These are phyloP conservation scores for Plectosphaerella plurivora DNA, from an alignment of 2,329 filamentous ascomycete species.

Conservation along the genomic window DNA sequence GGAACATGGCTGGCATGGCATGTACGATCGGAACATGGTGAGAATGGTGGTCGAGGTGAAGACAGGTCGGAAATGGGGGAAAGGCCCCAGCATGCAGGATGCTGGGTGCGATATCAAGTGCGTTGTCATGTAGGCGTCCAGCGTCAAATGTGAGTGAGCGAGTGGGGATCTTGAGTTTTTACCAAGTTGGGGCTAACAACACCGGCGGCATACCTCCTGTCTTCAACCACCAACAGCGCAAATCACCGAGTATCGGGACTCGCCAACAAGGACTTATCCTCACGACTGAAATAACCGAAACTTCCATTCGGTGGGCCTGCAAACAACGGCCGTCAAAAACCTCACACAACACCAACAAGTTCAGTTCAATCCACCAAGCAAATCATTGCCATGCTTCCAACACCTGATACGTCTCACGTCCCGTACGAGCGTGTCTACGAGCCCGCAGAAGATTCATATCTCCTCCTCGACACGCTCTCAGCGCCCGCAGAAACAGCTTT, in stretches of 20 bases:
- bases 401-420: slow-evolving; percentile 89
- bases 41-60: slow-evolving; percentile 40
- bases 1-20: slow-evolving; percentile 29
- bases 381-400: slow-evolving; percentile 69
- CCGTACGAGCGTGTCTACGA: slow-evolving; percentile 87
- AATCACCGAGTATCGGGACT: neutral
- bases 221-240: neutral
- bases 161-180: neutral
- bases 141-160: neutral
- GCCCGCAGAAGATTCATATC: slow-evolving; percentile 91
- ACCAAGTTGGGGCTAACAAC: too few relatives aligned
- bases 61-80: slow-evolving; percentile 41
- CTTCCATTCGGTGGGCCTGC: too few relatives aligned
- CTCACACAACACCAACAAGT: neutral
- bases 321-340: neutral
- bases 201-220: neutral
- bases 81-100: slow-evolving; percentile 34
- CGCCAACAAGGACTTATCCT: too few relatives aligned
- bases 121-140: slow-evolving; percentile 28
- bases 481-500: slow-evolving; percentile 64
- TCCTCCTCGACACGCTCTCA: slow-evolving; percentile 88
- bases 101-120: slow-evolving; percentile 31
- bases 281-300: too few relatives aligned
- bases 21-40: slow-evolving; percentile 43
- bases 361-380: neutral